Percentiles rank a stretch among this genome's conserved stretches.
These are phyloP conservation scores for Priceomyces carsonii DNA, from an alignment of 805 yeast species.

Conservation along the genomic window DNA sequence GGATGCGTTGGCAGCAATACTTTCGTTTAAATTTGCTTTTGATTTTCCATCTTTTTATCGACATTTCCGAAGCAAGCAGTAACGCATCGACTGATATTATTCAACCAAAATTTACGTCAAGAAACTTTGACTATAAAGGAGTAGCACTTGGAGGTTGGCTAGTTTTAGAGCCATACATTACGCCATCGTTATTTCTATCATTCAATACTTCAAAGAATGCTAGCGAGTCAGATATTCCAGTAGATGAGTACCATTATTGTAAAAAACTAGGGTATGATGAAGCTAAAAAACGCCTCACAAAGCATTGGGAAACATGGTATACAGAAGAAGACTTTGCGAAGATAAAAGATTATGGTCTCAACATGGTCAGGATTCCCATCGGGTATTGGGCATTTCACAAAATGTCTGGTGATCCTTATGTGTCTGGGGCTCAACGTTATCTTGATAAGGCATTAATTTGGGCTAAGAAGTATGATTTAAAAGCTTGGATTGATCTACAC, in stretches of 20 bases:
- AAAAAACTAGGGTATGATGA: slow-evolving; percentile 47
- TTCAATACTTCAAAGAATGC: slow-evolving; percentile 27
- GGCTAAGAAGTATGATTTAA: slow-evolving; percentile 59
- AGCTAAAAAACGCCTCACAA: slow-evolving; percentile 42
- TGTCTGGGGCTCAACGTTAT: slow-evolving; percentile 64
- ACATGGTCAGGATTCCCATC: slow-evolving; percentile 72
- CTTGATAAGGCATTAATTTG: slow-evolving; percentile 66
- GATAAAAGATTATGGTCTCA: slow-evolving; percentile 56
- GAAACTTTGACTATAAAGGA: slow-evolving; percentile 23
- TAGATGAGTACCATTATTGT: slow-evolving; percentile 62
- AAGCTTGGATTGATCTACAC: slow-evolving; percentile 76
- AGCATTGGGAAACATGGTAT: slow-evolving; percentile 61
- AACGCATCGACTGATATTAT: slow-evolving; percentile 5
- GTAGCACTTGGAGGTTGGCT: slow-evolving; percentile 62
- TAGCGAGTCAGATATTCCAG: slow-evolving; percentile 39
- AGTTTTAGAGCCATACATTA: slow-evolving; percentile 68
- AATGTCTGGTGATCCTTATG: slow-evolving; percentile 57
- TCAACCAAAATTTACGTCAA: slow-evolving; percentile 12
- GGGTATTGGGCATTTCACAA: slow-evolving; percentile 79
- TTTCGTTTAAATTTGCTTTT: too few species aligned
- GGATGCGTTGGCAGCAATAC: too few species aligned
- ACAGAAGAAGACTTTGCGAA: slow-evolving; percentile 57
- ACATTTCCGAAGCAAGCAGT: too few species aligned
- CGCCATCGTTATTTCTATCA: slow-evolving; percentile 58
- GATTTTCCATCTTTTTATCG: too few species aligned